Evolutionary conservation across 306 rosid genomes (phyloP), one percentile per base, ranked within the genome.

Genomic region (Gillenia trifoliata): DNA sequence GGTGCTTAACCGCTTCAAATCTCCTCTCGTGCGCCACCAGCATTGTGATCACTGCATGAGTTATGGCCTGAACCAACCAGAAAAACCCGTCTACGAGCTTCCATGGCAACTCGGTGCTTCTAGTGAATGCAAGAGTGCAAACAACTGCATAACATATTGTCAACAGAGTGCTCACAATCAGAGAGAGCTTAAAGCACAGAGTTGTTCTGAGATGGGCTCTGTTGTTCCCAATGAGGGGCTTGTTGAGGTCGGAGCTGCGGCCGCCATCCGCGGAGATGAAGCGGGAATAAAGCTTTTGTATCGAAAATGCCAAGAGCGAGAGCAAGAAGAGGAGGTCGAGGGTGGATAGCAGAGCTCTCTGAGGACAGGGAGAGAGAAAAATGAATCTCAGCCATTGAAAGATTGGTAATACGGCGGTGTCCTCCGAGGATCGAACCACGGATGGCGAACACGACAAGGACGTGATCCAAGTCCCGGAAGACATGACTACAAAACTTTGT

Each of bases 321-420:
- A 89, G 70, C 71, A 91, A 16, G 75, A 93, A 86, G 7, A 91
- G 33, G 30, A 79, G 25, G 60, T 88, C 85, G 60, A 91, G 54
- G 10, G 80, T 72, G 43, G 97, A 87, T 3, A 84, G 65, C 22
- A 93, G 74, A 77, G 88, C 91, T 81, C 98, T 85, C 70, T 93
- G 98, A 25, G 96, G 91, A 66, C 98, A 93, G 30, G 98, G 97
- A 6, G 94, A 85, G 66, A 93, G 92, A 69, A 89, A 84, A 70
- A 88, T 23, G 80, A 91, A 91, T 81, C 87, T 75, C 34, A 93
- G 83, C 96, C 94, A 88, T 56, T 83, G 91, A 41, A 84, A 54
- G 10, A 80, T 4, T 45, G 76, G 45, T 75, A 90, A 43, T 69
- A 71, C 12, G 25, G 85, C 78, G 13, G 78, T 59, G 66, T 57